phyloP scores from a whole-genome alignment of 192 early-diverging fungal species.

The Mortierella hygrophila region DNA sequence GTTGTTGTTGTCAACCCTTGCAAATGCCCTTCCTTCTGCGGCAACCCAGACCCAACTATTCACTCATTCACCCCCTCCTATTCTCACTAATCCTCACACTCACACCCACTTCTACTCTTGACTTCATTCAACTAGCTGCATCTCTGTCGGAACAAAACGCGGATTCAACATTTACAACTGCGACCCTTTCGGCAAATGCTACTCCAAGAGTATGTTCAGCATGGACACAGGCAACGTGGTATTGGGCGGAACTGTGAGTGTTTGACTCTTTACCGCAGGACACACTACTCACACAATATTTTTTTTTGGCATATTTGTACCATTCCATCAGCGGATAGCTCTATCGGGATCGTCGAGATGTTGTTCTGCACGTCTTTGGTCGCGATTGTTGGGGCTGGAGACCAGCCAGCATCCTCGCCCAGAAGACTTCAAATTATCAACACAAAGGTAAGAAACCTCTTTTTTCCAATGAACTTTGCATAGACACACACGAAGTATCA shows the following conservation, averaged over 20 bases:
- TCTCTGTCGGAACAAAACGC: conserved; percentile 86
- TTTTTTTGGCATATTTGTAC: background rate
- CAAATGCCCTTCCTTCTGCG: background rate
- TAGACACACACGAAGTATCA: background rate
- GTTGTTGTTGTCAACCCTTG: background rate
- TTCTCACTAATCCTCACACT: background rate
- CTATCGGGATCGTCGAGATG: conserved; percentile 97
- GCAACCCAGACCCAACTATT: background rate
- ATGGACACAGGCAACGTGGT: background rate
- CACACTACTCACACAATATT: background rate
- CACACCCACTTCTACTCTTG: background rate
- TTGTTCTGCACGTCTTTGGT: conserved; percentile 97
- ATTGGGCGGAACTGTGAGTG: background rate
- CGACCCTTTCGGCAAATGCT: conserved; percentile 97
- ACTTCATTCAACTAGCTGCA: conserved; percentile 71
- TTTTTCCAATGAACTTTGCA: background rate
- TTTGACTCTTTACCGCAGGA: background rate
- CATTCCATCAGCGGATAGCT: conserved; percentile 76
- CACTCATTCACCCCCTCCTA: background rate
- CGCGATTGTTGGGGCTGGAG: conserved; percentile 94
- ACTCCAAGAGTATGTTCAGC: conserved; percentile 75
- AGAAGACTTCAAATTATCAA: conserved; percentile 94
- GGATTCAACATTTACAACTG: conserved; percentile 98
- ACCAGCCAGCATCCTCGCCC: conserved; percentile 89
- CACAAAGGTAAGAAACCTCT: conserved; percentile 83